phyloP scores from a whole-genome alignment of 768 basidiomycete genomes.

The Coprinopsis sp. region DNA sequence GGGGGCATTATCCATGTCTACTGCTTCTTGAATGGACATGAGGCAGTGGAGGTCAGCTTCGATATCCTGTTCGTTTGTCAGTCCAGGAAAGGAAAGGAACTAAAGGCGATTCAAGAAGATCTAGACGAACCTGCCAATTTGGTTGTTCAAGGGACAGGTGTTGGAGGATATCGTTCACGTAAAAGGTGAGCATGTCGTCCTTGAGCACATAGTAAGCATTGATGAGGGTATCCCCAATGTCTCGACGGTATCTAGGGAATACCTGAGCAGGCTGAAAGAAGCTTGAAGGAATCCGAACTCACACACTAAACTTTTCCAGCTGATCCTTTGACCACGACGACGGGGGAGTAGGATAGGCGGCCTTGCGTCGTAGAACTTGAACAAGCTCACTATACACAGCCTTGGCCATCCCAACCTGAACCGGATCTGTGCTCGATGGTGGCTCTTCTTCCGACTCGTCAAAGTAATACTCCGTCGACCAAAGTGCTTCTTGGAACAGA shows the following conservation, averaged over 20 bases:
- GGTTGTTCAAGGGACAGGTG: conserved; percentile 44
- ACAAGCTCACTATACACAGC: conserved; percentile 80
- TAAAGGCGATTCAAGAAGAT: neutral
- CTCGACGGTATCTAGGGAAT: conserved; percentile 64
- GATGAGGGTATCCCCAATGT: conserved; percentile 83
- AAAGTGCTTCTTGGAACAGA: conserved; percentile 81
- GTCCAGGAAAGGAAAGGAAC: neutral
- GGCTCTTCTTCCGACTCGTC: conserved; percentile 26
- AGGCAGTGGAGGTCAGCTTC: conserved; percentile 87
- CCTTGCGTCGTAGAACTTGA: conserved; percentile 63
- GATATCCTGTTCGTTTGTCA: conserved; percentile 52
- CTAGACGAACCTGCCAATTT: conserved; percentile 67
- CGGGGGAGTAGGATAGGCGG: conserved; percentile 58
- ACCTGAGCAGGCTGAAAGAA: neutral
- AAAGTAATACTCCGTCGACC: conserved; percentile 57
- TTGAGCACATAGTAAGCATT: conserved; percentile 92
- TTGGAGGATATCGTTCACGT: conserved; percentile 57
- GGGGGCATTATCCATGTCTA: conserved; percentile 49
- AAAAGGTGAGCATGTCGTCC: conserved; percentile 73
- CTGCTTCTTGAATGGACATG: conserved; percentile 82
- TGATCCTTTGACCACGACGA: conserved; percentile 72
- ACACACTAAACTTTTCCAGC: conserved; percentile 76
- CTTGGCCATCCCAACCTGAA: conserved; percentile 54
- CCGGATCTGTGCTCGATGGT: conserved; percentile 13
- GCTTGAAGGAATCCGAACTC: conserved; percentile 22